Evolutionary conservation across 805 yeast species (phyloP).

Genomic region (Candida endomychidarum): DNA sequence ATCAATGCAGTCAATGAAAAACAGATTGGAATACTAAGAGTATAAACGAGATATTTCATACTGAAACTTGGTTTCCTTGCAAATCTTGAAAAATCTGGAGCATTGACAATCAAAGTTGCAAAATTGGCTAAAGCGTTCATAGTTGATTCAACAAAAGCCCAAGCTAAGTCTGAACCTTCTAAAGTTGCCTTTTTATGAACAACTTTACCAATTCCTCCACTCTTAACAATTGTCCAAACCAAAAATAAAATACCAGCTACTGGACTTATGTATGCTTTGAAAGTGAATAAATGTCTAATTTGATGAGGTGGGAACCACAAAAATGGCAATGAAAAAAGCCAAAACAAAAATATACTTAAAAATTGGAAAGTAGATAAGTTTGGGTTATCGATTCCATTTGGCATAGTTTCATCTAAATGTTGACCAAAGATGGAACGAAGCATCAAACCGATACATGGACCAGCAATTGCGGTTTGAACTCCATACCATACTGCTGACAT

Average conservation of each 20-base stretch:
- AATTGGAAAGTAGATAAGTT: slow-evolving; percentile 73
- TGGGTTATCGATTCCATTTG: slow-evolving; percentile 55
- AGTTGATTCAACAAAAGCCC: slow-evolving; percentile 78
- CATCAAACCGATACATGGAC: slow-evolving; percentile 77
- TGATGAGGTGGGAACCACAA: slow-evolving; percentile 80
- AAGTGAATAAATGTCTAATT: slow-evolving; percentile 79
- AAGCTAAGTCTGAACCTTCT: slow-evolving; percentile 63
- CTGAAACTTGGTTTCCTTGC: slow-evolving; percentile 49
- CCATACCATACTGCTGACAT: slow-evolving; percentile 89
- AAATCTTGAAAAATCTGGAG: slow-evolving; percentile 88
- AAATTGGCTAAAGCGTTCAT: slow-evolving; percentile 85
- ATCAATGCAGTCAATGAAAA: slow-evolving; percentile 80
- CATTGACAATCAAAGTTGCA: slow-evolving; percentile 83
- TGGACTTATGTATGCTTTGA: slow-evolving; percentile 77
- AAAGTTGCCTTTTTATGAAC: slow-evolving; percentile 51
- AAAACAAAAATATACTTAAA: slow-evolving; percentile 75
- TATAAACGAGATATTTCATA: slow-evolving; percentile 44
- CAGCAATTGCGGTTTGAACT: slow-evolving; percentile 83
- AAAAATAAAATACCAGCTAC: slow-evolving; percentile 81
- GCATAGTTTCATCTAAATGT: slow-evolving; percentile 60
- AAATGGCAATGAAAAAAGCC: slow-evolving; percentile 77
- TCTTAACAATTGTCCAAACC: slow-evolving; percentile 80
- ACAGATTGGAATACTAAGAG: slow-evolving; percentile 69
- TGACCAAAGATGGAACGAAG: slow-evolving; percentile 71
- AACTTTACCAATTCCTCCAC: slow-evolving; percentile 76